Evolutionary conservation across 2,329 filamentous ascomycete species (phyloP), one percentile per base, ranked within the genome.

Genomic region (Aspergillus hortae): DNA sequence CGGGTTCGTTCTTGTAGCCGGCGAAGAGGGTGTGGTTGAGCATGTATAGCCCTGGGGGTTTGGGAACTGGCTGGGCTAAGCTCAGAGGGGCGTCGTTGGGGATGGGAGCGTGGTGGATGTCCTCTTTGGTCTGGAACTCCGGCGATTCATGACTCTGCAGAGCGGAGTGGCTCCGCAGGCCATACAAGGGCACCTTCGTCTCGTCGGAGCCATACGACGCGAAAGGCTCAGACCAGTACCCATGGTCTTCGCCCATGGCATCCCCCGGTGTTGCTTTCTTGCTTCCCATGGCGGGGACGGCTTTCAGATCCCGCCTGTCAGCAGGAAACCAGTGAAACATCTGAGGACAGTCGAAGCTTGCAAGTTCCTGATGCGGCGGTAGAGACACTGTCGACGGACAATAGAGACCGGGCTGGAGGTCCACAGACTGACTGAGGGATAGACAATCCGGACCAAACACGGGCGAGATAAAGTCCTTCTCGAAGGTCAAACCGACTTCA

Each of bases 31-130:
- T 51, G 32, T 48, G 52, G 5, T 46, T 17, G 2, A 49, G 23
- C 19, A 55, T 49, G 40, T 32, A 49, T 5, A 30, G 25, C 11
- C 32, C 52, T 7, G 54, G 15, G 23, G 25, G 40, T 32, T 48
- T 47, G 12, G 53, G 53, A 17, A 51, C 41, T 30, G 60, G 55
- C 17, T 63, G 60, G 4, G 54, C 32, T 9, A 57, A 21, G 14
- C 35, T 44, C 36, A 46, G 32, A 17, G 46, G 43, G 17, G 30
- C 9, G 23, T 49, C 48, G 21, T 33, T 41, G 6, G 51, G 25
- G 21, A 41, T 15, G 38, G 41, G 2, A 10, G 47, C 41, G 35
- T 25, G 43, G 48, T 32, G 40, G 15, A 21, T 6, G 17, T 42
- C 23, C 17, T 23, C 15, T n/a, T 21, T 17, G 17, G 5, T 21